These are phyloP conservation scores for Lichenothelia convexa DNA, from an alignment of 495 filamentous ascomycete species.

Conservation along the genomic window DNA sequence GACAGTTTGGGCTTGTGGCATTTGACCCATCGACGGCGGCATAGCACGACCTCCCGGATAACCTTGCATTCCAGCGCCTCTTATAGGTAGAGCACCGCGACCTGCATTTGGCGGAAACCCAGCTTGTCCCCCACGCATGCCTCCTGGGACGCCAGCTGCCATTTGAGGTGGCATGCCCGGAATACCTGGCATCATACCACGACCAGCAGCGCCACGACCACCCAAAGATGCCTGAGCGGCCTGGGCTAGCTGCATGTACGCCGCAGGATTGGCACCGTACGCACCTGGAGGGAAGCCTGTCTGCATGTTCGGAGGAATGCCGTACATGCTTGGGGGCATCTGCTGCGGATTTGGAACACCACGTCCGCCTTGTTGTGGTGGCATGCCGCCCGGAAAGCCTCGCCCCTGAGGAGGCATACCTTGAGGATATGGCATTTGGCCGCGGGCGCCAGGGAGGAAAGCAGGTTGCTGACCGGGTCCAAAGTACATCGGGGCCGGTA, in stretches of 20 bases:
- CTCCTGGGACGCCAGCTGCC: conserved; percentile 33
- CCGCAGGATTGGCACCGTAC: conserved; percentile 17
- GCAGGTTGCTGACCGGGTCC: conserved; percentile 67
- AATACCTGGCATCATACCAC: conserved; percentile 51
- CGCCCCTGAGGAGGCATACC: conserved; percentile 67
- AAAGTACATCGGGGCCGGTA: conserved; percentile 78
- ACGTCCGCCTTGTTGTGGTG: conserved; percentile 65
- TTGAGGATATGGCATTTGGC: conserved; percentile 71
- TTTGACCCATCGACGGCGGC: conserved; percentile 23
- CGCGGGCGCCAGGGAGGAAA: conserved; percentile 48
- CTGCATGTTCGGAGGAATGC: conserved; percentile 48
- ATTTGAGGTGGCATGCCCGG: conserved; percentile 45
- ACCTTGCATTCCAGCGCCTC: conserved; percentile 29
- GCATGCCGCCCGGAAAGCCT: conserved; percentile 63
- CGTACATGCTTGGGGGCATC: conserved; percentile 65
- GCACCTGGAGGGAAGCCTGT: conserved; percentile 30
- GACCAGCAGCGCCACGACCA: conserved; percentile 50
- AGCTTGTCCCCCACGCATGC: conserved; percentile 38
- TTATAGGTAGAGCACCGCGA: conserved; percentile 34
- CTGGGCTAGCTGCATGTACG: conserved; percentile 20
- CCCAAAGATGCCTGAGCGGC: conserved; percentile 38
- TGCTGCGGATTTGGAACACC: conserved; percentile 60
- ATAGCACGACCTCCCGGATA: conserved; percentile 23
- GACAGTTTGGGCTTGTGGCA: conserved; percentile 14
- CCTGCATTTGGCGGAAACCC: conserved; percentile 32